phyloP scores from a whole-genome alignment of 169 alveolate species.

The Eimeria necatrix region DNA sequence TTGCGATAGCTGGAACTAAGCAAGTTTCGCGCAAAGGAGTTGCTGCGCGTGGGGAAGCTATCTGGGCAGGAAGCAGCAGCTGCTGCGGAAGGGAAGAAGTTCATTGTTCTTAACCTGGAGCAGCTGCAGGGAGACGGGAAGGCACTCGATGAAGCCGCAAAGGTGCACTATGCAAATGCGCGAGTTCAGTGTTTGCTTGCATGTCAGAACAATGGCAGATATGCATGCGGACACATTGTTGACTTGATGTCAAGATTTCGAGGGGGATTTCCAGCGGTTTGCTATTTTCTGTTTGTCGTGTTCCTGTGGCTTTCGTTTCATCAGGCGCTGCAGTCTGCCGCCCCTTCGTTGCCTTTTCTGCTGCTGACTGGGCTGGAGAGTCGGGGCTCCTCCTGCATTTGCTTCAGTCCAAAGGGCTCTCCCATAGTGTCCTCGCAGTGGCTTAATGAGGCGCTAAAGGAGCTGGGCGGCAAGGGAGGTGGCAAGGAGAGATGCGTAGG shows the following conservation, averaged over 20 bases:
- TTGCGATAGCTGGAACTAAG: constrained; percentile 74
- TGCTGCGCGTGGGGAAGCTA: constrained; percentile 72
- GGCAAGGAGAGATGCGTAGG: constrained; percentile 81
- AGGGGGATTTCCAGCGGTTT: not conserved
- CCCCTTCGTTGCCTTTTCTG: constrained; percentile 65
- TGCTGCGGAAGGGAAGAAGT: constrained; percentile 58
- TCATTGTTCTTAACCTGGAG: constrained; percentile 26
- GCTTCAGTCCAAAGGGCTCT: constrained; percentile 63
- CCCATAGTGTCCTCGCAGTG: constrained; percentile 54
- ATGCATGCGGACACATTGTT: not conserved
- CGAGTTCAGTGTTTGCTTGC: not conserved
- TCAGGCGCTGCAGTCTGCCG: constrained; percentile 54
- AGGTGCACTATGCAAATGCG: constrained; percentile 38
- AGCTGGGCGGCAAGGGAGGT: constrained; percentile 82
- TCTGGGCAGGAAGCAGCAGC: constrained; percentile 74
- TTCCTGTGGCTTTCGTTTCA: not conserved
- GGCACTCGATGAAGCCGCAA: constrained; percentile 79
- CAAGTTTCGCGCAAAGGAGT: constrained; percentile 78
- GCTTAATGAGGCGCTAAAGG: constrained; percentile 77
- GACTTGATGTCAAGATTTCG: not conserved
- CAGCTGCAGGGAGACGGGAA: constrained; percentile 82
- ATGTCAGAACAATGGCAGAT: not conserved
- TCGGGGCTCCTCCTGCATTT: constrained; percentile 75
- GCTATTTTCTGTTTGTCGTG: no score
- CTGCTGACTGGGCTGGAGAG: constrained; percentile 72